A percentile compares a stretch with the other conserved stretches of the same genome.
Conservation (phyloP, 2,329 filamentous ascomycete species). For the Botrytis fragariae region DNA sequence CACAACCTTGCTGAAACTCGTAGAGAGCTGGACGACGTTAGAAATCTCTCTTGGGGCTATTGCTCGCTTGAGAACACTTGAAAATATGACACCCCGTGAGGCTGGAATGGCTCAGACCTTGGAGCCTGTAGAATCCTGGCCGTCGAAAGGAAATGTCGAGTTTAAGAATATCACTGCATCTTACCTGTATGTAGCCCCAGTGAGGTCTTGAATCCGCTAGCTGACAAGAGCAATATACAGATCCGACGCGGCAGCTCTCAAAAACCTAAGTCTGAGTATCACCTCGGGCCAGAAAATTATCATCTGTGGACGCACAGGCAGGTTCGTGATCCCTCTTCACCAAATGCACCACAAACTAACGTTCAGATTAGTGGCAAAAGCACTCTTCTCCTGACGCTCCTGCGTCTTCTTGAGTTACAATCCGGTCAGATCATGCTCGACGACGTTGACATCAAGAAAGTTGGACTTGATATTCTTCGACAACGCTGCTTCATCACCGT, state of each 20-base stretch:
- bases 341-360: neutral
- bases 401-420: slow-evolving; percentile 6
- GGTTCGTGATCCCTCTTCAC: slow-evolving; percentile 25
- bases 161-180: slow-evolving; percentile 37
- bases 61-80: slow-evolving; percentile 52
- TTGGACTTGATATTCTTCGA: neutral
- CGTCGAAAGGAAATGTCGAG: slow-evolving; percentile 37
- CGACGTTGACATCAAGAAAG: slow-evolving; percentile 4
- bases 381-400: slow-evolving; percentile 12
- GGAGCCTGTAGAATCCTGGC: slow-evolving; percentile 37
- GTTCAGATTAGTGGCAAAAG: slow-evolving; percentile 9
- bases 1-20: slow-evolving; percentile 29
- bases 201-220: neutral
- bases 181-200: slow-evolving; percentile 30
- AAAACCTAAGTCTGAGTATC: slow-evolving; percentile 46
- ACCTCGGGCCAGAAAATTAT: slow-evolving; percentile 49
- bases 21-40: slow-evolving; percentile 53
- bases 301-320: slow-evolving; percentile 55
- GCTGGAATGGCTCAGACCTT: slow-evolving; percentile 19
- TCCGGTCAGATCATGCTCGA: slow-evolving; percentile 3
- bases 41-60: slow-evolving; percentile 59
- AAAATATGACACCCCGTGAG: slow-evolving; percentile 44
- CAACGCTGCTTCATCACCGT: slow-evolving; percentile 14
- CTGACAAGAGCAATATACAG: neutral
- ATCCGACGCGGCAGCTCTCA: slow-evolving; percentile 16